Percentiles rank a stretch among this genome's conserved stretches.
phyloP scores from a whole-genome alignment of 495 filamentous ascomycete genomes.

The Xylaria cubensis region DNA sequence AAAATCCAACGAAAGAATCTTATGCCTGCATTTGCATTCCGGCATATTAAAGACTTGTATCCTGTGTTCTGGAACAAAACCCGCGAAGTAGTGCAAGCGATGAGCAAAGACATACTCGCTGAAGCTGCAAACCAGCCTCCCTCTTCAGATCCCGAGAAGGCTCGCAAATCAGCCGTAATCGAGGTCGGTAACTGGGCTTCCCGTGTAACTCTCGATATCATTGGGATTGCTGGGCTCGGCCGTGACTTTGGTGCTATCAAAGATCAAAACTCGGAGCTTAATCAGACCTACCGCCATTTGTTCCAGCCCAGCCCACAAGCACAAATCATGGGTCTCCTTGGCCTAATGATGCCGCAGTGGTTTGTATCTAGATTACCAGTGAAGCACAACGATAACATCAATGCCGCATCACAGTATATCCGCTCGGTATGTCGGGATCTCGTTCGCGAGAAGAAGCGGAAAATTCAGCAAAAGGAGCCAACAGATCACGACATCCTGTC shows the following conservation, averaged over 20 bases:
- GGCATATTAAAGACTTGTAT: slow-evolving; percentile 87
- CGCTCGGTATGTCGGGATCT: slow-evolving; percentile 68
- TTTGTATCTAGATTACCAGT: slow-evolving; percentile 64
- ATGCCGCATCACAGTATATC: slow-evolving; percentile 61
- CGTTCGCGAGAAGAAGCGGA: slow-evolving; percentile 70
- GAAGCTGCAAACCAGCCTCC: slow-evolving; percentile 40
- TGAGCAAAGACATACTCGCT: slow-evolving; percentile 48
- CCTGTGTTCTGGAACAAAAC: slow-evolving; percentile 82
- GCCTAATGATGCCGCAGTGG: slow-evolving; percentile 56
- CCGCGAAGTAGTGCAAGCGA: slow-evolving; percentile 52
- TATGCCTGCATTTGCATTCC: slow-evolving; percentile 83
- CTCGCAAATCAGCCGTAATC: slow-evolving; percentile 57
- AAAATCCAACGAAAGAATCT: slow-evolving; percentile 80
- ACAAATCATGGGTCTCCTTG: slow-evolving; percentile 52
- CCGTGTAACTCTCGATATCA: slow-evolving; percentile 84
- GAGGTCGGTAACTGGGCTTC: slow-evolving; percentile 74
- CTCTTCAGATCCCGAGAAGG: slow-evolving; percentile 46
- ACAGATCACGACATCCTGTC: slow-evolving; percentile 79
- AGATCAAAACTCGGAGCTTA: slow-evolving; percentile 68
- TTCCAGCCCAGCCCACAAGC: slow-evolving; percentile 55
- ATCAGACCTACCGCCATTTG: slow-evolving; percentile 67
- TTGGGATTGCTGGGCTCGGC: slow-evolving; percentile 81
- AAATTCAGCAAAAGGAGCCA: slow-evolving; percentile 58
- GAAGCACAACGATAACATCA: slow-evolving; percentile 68
- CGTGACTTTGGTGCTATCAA: slow-evolving; percentile 77